These are phyloP conservation scores for Penicillium capsulatum DNA, from an alignment of 2,329 filamentous ascomycete species.

Conservation along the genomic window DNA sequence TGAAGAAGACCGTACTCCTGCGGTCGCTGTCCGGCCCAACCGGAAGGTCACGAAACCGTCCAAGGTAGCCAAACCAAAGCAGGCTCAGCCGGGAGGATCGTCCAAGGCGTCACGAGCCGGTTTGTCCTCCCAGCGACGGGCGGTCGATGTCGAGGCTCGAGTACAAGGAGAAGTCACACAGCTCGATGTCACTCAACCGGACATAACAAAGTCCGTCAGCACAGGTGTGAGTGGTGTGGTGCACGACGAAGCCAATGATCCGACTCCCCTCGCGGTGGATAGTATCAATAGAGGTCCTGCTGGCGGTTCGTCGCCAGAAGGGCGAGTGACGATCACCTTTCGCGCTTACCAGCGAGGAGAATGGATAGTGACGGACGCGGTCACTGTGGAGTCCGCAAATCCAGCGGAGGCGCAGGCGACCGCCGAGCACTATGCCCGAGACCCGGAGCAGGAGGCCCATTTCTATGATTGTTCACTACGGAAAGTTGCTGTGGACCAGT, in stretches of 20 bases:
- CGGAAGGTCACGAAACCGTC: constrained; percentile 9
- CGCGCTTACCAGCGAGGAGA: constrained; percentile 11
- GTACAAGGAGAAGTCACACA: constrained; percentile 10
- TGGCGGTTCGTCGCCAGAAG: constrained; percentile 7
- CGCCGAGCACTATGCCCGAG: constrained; percentile 15
- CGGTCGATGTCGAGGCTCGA: constrained; percentile 8
- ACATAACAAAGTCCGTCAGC: constrained; percentile 12
- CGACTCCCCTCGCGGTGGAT: constrained; percentile 5
- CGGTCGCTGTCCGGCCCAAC: constrained; percentile 6
- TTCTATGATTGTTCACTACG: constrained; percentile 18
- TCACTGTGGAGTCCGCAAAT: constrained; percentile 9
- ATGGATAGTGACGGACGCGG: constrained; percentile 10
- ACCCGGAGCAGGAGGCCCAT: constrained; percentile 11
- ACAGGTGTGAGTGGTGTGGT: constrained; percentile 9
- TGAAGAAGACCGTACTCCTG: constrained; percentile 9
- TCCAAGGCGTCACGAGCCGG: constrained; percentile 9
- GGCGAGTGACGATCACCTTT: constrained; percentile 13
- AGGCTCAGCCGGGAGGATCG: constrained; percentile 5
- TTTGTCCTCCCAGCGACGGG: constrained; percentile 8
- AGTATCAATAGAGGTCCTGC: constrained; percentile 10
- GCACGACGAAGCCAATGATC: constrained; percentile 6
- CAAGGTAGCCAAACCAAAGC: constrained; percentile 9
- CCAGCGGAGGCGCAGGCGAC: constrained; percentile 13
- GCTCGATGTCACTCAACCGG: constrained; percentile 9
- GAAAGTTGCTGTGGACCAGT: constrained; percentile 17